phyloP scores from a whole-genome alignment of 208 protist genomes.

The Strigomonas oncopelti region DNA sequence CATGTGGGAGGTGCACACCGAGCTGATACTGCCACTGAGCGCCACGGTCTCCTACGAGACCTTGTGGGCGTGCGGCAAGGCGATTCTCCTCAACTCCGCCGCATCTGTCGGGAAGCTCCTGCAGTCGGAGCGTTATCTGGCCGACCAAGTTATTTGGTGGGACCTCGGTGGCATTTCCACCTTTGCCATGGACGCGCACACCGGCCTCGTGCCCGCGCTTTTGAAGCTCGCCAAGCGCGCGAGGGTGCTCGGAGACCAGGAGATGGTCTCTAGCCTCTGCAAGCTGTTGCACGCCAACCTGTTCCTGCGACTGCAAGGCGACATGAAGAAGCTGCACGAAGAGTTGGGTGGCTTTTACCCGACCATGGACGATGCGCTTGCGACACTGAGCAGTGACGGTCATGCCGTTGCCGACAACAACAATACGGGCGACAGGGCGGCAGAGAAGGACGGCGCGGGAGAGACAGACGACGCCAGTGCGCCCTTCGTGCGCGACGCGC shows the following conservation, averaged over 20 bases:
- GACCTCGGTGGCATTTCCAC: constrained; percentile 29
- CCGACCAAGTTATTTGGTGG: constrained; percentile 68
- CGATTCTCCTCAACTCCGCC: constrained; percentile 49
- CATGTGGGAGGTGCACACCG: constrained; percentile 71
- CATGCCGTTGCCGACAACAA: not conserved
- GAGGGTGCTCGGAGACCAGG: constrained; percentile 14
- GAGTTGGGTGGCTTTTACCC: constrained; percentile 2
- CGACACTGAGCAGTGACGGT: not conserved
- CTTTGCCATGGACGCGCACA: constrained; percentile 52
- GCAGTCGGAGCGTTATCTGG: constrained; percentile 42
- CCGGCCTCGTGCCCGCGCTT: constrained; percentile 44
- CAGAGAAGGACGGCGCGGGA: not conserved
- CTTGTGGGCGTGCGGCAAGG: constrained; percentile 64
- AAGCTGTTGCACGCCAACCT: constrained; percentile 71
- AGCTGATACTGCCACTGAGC: constrained; percentile 25
- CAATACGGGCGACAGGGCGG: too few relatives aligned
- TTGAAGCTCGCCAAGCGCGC: constrained; percentile 35
- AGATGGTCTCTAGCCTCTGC: constrained; percentile 30
- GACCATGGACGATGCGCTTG: constrained; percentile 3
- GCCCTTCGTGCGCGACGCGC: not conserved
- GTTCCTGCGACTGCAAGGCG: constrained; percentile 27
- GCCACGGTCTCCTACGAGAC: constrained; percentile 19
- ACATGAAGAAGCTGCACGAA: not conserved
- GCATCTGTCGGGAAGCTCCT: constrained; percentile 56
- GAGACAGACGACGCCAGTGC: not conserved